phyloP scores from a whole-genome alignment of 495 filamentous ascomycete species.

The Evansstolkia leycettana region DNA sequence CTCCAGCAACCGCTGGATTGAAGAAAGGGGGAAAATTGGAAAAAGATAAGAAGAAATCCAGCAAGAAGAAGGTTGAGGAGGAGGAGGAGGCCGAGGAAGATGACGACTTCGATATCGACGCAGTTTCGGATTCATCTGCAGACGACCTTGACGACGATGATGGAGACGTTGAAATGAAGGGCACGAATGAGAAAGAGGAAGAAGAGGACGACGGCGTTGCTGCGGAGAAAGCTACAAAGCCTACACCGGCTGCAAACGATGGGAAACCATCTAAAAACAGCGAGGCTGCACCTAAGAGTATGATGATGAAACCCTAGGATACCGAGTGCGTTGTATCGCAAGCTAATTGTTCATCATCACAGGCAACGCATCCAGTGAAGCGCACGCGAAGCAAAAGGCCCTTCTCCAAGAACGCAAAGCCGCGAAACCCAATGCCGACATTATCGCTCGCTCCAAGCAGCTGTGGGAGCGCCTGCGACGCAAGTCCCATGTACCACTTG shows the following conservation, averaged over 20 bases:
- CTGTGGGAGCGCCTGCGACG: slow-evolving; percentile 89
- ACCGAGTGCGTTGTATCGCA: no score
- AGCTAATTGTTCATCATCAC: slow-evolving; percentile 4
- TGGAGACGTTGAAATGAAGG: slow-evolving; percentile 27
- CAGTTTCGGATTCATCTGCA: slow-evolving; percentile 28
- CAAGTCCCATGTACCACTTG: slow-evolving; percentile 78
- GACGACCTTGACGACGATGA: slow-evolving; percentile 22
- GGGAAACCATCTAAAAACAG: slow-evolving; percentile 2
- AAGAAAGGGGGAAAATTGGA: slow-evolving; percentile 16
- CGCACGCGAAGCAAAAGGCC: slow-evolving; percentile 85
- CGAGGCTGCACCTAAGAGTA: slow-evolving; percentile 18
- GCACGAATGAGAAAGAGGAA: slow-evolving; percentile 16
- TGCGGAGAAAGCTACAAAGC: slow-evolving; percentile 6
- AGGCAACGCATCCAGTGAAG: slow-evolving; percentile 52
- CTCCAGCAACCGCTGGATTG: not conserved
- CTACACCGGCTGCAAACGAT: no score
- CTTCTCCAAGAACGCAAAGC: slow-evolving; percentile 80
- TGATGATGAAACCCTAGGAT: slow-evolving; percentile 3
- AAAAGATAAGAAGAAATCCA: slow-evolving; percentile 20
- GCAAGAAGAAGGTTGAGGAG: slow-evolving; percentile 17
- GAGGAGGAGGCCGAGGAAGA: slow-evolving; percentile 22
- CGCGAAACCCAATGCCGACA: slow-evolving; percentile 82
- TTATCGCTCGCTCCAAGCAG: slow-evolving; percentile 82
- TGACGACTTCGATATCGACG: slow-evolving; percentile 32
- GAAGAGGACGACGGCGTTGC: slow-evolving; percentile 18